Evolutionary conservation across 2,329 filamentous ascomycete genomes (phyloP), one percentile per base, ranked within the genome.

Genomic region (Trichoderma lentiforme): DNA sequence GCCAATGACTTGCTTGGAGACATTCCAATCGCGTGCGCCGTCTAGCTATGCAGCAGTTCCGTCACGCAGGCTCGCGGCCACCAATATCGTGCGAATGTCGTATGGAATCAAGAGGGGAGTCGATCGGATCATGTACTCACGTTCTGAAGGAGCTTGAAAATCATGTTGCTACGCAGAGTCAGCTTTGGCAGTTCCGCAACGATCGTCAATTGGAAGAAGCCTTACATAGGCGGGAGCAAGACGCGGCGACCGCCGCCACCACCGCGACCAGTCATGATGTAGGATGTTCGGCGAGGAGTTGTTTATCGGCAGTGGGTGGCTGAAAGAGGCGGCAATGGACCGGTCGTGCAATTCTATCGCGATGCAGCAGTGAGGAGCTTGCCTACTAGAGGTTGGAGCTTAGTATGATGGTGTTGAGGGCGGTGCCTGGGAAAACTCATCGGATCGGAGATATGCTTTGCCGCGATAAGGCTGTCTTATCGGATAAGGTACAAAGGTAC

Each of bases 61-160:
- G 30, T 43, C 24, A 15, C n/a, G 53, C 65, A 34, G 28, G n/a
- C 14, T 18, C 26, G 3, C 8, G 26, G 34, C 28, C 65, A 5
- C 21, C 56, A 6, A n/a, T 12, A 11, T 57, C 68, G 58, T 26
- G 24, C 12, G 4, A 5, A 18, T 30, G 14, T 28, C 30, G 30
- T 34, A 12, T 18, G 24, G 43, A 15, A 24, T 36, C 21, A 15
- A n/a, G n/a, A 11, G 43, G 9, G 26, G 34, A 6, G 32, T 24
- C 18, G 43, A 61, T n/a, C 1, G 26, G 9, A 12, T 32, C 4
- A 15, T 53, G 14, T 26, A 82, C 82, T 82, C 73, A 83, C 82
- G 60, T 83, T 84, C 78, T 91, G 95, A 11, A 98, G 89, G 51
- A 98, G 91, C 86, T 96, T 97, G 89, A 85, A 85, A 74, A 85